phyloP scores from a whole-genome alignment of 164 flowering plant species.

The Hamamelis virginiana region DNA sequence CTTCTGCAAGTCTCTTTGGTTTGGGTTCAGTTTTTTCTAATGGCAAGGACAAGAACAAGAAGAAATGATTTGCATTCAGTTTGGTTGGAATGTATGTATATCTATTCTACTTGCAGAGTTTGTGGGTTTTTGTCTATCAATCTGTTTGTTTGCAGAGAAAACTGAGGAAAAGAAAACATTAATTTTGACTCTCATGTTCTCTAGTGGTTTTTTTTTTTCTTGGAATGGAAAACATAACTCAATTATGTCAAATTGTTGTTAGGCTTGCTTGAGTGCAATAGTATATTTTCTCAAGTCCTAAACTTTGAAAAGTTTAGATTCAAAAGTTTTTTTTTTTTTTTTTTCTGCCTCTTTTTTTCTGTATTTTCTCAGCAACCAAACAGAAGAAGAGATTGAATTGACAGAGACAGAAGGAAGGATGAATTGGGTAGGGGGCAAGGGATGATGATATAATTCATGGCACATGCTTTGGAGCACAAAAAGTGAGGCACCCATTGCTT shows the following conservation, averaged over 20 bases:
- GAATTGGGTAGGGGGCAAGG: slow-evolving; percentile 2
- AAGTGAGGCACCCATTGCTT: slow-evolving; percentile 23
- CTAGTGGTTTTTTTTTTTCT: too few species aligned
- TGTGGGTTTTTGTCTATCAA: neutral
- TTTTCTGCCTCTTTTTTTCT: too few species aligned
- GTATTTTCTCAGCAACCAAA: neutral
- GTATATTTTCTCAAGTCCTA: too few species aligned
- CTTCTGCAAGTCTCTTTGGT: slow-evolving; percentile 42
- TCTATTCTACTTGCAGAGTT: neutral
- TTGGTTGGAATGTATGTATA: too few species aligned
- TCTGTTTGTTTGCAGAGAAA: too few species aligned
- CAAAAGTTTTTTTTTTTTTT: too few species aligned
- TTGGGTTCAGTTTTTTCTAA: slow-evolving; percentile 40
- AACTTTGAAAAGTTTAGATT: too few species aligned
- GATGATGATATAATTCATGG: slow-evolving; percentile 9
- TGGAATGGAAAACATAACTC: too few species aligned
- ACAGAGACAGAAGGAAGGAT: neutral
- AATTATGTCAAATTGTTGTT: too few species aligned
- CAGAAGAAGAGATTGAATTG: neutral
- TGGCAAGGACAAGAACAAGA: slow-evolving; percentile 38
- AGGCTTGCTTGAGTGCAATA: too few species aligned
- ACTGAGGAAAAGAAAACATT: too few species aligned
- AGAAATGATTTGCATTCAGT: slow-evolving; percentile 15
- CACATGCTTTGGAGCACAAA: slow-evolving; percentile 26
- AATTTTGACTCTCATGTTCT: too few species aligned